These are phyloP conservation scores for Yamagishiella unicocca DNA, from an alignment of 139 green algal genomes.

Conservation along the genomic window DNA sequence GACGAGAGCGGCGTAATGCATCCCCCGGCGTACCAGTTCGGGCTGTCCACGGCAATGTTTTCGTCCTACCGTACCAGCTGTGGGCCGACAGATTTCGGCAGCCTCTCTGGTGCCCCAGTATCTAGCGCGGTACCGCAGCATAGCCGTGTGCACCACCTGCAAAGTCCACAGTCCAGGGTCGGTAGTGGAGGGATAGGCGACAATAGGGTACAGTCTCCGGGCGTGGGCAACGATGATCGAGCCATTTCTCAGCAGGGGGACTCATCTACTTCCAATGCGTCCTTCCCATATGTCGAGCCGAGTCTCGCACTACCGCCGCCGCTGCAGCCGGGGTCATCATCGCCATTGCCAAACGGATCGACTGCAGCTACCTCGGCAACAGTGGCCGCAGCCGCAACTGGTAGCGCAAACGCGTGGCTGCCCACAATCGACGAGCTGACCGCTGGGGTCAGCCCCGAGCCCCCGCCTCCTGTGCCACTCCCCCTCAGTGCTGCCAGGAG, in stretches of 20 bases:
- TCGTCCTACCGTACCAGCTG: background rate
- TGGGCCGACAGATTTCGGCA: background rate
- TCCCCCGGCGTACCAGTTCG: background rate
- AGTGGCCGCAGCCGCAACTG: background rate
- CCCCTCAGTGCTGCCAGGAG: background rate
- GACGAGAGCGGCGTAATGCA: background rate
- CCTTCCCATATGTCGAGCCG: background rate
- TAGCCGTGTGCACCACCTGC: background rate
- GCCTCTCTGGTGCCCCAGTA: background rate
- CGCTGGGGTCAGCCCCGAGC: background rate
- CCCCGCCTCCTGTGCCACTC: background rate
- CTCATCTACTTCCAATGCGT: background rate
- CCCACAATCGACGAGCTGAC: slow-evolving; percentile 47
- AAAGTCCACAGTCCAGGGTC: background rate
- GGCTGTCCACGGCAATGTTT: slow-evolving; percentile 15
- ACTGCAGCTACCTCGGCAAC: background rate
- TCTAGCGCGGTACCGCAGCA: too few species aligned
- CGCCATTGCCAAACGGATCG: too few species aligned
- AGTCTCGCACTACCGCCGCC: slow-evolving; percentile 14
- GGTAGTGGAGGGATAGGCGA: background rate
- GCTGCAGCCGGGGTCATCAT: slow-evolving; percentile 1
- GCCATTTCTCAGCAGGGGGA: background rate
- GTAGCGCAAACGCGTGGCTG: background rate
- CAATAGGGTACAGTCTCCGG: too few species aligned
- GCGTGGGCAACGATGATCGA: too few species aligned